Evolutionary conservation across 31 red algal genomes (phyloP).

Genomic region (Porphyra umbilicalis): DNA sequence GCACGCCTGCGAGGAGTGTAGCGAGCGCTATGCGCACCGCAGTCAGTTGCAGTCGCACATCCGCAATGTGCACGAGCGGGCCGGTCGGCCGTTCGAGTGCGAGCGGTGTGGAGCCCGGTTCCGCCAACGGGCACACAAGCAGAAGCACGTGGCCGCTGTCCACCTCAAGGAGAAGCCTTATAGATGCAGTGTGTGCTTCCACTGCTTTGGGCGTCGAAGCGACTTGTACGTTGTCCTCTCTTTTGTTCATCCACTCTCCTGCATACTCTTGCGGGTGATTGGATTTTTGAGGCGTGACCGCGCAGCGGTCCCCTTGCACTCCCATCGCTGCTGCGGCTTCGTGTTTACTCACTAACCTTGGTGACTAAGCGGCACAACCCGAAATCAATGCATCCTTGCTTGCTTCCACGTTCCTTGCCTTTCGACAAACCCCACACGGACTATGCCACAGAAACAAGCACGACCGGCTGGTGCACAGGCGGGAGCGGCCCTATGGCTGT

Average conservation of each 20-base stretch:
- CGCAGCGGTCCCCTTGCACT: no score
- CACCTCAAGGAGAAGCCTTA: constrained; percentile 41
- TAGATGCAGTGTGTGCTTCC: constrained; percentile 5
- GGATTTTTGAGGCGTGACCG: no score
- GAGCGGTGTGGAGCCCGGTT: background rate
- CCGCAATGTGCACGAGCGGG: background rate
- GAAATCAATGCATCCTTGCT: no score
- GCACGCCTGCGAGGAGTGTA: background rate
- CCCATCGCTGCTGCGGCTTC: no score
- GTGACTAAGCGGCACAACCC: no score
- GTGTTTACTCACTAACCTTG: no score
- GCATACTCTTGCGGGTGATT: no score
- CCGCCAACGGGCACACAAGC: background rate
- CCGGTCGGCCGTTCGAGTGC: background rate
- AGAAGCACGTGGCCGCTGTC: constrained; percentile 27
- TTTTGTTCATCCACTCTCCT: background rate
- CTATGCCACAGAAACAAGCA: background rate
- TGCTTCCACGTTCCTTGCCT: no score
- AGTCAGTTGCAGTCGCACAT: background rate
- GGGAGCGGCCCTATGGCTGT: background rate
- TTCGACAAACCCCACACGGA: no score
- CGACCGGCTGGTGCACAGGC: background rate
- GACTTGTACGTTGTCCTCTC: background rate
- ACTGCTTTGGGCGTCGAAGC: background rate
- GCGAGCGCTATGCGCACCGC: background rate